phyloP scores from a whole-genome alignment of 345 rosid species.

The Psidium guajava region DNA sequence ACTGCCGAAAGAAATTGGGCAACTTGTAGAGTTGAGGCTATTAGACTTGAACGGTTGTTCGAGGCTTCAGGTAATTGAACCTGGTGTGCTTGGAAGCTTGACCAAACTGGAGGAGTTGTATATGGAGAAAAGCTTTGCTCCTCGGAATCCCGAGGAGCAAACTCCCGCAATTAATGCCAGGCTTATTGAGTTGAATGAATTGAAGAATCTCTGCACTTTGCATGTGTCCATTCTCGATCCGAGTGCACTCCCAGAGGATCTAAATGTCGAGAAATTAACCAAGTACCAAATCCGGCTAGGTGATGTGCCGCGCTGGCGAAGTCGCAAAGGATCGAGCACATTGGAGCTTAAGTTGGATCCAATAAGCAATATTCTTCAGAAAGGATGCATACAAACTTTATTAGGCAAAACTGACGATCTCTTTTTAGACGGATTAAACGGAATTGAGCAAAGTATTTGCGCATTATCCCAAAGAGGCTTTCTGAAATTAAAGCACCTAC shows the following conservation, averaged over 20 bases:
- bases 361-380: accelerated
- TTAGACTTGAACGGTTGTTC: no score
- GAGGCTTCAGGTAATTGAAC: no score
- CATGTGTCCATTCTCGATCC: neutral
- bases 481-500: neutral
- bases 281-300: neutral
- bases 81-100: no score
- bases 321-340: accelerated
- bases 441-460: neutral
- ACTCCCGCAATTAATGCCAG: neutral
- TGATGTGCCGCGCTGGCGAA: accelerated
- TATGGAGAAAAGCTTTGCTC: accelerated
- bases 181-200: neutral
- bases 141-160: accelerated
- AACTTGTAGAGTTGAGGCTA: no score
- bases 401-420: accelerated
- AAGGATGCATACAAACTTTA: neutral
- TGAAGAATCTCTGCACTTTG: accelerated
- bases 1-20: no score
- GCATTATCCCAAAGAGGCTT: neutral
- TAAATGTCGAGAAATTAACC: no score
- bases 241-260: accelerated
- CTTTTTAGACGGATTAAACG: accelerated
- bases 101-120: no score
- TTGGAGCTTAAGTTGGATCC: neutral